Evolutionary conservation across 192 early-diverging fungal genomes (phyloP).

Genomic region (Backusella sp.): DNA sequence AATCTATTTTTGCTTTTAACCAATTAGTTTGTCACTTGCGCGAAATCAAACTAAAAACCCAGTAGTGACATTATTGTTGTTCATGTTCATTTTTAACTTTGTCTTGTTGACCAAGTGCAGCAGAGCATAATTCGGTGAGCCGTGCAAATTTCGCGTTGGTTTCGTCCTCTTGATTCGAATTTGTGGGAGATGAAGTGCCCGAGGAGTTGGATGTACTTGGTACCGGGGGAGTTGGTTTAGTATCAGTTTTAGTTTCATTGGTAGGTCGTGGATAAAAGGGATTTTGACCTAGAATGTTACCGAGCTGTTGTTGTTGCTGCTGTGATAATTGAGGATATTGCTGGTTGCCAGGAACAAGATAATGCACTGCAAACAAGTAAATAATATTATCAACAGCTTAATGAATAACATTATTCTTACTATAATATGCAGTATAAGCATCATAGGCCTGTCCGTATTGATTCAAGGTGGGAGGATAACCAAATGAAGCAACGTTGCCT

Average conservation of each 20-base stretch:
- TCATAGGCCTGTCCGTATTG: slow-evolving; percentile 30
- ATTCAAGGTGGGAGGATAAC: slow-evolving; percentile 17
- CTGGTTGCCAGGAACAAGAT: background rate
- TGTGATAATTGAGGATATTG: background rate
- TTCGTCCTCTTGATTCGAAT: slow-evolving; percentile 20
- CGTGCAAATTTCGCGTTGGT: slow-evolving; percentile 11
- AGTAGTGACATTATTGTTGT: background rate
- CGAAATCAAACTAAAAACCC: too few species aligned
- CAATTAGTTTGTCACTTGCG: too few species aligned
- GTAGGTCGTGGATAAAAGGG: background rate
- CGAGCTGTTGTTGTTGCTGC: background rate
- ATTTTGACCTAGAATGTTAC: background rate
- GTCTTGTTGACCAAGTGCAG: slow-evolving; percentile 17
- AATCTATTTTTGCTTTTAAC: too few species aligned
- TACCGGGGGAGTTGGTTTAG: slow-evolving; percentile 25
- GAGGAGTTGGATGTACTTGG: slow-evolving; percentile 33
- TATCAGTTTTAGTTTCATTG: background rate
- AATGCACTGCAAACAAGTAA: background rate
- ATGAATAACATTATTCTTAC: background rate
- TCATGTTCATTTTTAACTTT: background rate
- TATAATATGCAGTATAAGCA: slow-evolving; percentile 12
- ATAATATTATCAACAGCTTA: background rate
- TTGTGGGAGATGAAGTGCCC: slow-evolving; percentile 23
- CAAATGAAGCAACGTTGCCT: background rate
- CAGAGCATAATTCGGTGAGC: slow-evolving; percentile 23